phyloP scores from a whole-genome alignment of 495 filamentous ascomycete species.

The Penicillium fimorum region DNA sequence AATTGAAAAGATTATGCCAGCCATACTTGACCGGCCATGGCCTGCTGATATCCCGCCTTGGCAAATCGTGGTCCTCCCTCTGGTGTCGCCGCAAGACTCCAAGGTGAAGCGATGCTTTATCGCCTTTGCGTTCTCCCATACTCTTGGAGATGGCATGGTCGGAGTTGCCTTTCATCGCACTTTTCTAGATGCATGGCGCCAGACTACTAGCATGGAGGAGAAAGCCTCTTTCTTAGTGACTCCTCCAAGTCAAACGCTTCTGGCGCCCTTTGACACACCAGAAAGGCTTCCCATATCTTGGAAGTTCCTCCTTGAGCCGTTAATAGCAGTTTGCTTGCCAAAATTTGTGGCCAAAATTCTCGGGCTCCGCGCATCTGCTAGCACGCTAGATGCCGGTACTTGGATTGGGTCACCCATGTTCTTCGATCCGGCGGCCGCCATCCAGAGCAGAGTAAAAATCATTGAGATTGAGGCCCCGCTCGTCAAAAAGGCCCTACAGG shows the following conservation, averaged over 20 bases:
- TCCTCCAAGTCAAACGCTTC: constrained; percentile 9
- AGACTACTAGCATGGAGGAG: neutral
- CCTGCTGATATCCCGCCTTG: constrained; percentile 23
- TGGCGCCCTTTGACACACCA: constrained; percentile 24
- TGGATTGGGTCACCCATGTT: constrained; percentile 25
- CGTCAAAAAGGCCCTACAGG: constrained; percentile 13
- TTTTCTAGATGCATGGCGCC: constrained; percentile 18
- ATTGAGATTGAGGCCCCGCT: constrained; percentile 23
- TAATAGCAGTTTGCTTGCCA: constrained; percentile 19
- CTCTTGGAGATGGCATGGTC: constrained; percentile 26
- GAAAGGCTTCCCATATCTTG: constrained; percentile 28
- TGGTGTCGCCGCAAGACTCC: constrained; percentile 4
- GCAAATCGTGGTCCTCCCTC: constrained; percentile 26
- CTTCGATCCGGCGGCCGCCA: constrained; percentile 8
- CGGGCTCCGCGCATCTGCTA: constrained; percentile 20
- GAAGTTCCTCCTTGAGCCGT: constrained; percentile 21
- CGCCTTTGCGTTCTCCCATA: constrained; percentile 26
- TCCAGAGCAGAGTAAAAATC: constrained; percentile 15
- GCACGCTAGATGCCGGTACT: constrained; percentile 21
- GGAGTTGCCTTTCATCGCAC: constrained; percentile 24
- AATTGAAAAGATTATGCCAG: constrained; percentile 14
- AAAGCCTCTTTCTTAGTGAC: constrained; percentile 9
- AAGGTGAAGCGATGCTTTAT: constrained; percentile 21
- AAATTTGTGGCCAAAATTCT: constrained; percentile 15
- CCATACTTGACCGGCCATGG: constrained; percentile 26